A percentile compares a stretch with the other conserved stretches of the same genome.
phyloP scores from a whole-genome alignment of 2,329 filamentous ascomycete genomes.

The Fusarium equiseti region DNA sequence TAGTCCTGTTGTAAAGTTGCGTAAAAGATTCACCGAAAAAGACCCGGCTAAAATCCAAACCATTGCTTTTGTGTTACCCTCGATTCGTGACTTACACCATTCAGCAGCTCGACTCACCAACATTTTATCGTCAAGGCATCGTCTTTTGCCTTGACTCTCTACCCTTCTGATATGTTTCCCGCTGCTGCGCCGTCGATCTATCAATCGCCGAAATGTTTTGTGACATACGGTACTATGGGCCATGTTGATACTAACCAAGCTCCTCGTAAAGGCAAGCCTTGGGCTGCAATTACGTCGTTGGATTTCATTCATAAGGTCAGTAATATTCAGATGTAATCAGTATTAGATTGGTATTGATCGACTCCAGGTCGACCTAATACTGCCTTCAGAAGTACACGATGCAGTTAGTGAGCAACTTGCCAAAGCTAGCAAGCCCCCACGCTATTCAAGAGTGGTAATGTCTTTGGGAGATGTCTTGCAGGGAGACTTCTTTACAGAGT shows the following conservation, averaged over 20 bases:
- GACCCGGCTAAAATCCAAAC: slow-evolving; percentile 41
- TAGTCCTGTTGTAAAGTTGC: slow-evolving; percentile 62
- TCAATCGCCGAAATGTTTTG: slow-evolving; percentile 76
- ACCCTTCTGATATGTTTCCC: slow-evolving; percentile 57
- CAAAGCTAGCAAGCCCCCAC: slow-evolving; percentile 50
- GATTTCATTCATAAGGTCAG: slow-evolving; percentile 76
- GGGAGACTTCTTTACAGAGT: slow-evolving; percentile 82
- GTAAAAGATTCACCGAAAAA: slow-evolving; percentile 47
- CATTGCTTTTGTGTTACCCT: slow-evolving; percentile 3
- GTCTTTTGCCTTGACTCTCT: background rate
- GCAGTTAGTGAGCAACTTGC: slow-evolving; percentile 66
- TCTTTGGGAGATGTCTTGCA: slow-evolving; percentile 78
- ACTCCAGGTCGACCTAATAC: slow-evolving; percentile 72
- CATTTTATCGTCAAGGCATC: background rate
- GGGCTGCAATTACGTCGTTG: slow-evolving; percentile 74
- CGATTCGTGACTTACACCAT: slow-evolving; percentile 21
- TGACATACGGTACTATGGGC: slow-evolving; percentile 75
- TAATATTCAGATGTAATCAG: background rate
- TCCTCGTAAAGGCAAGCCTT: slow-evolving; percentile 81
- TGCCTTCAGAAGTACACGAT: slow-evolving; percentile 73
- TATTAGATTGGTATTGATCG: background rate
- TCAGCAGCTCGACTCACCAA: background rate
- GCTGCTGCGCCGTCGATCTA: slow-evolving; percentile 61
- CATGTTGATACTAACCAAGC: slow-evolving; percentile 78
- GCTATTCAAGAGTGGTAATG: slow-evolving; percentile 78